A percentile compares a stretch with the other conserved stretches of the same genome.
Conservation (phyloP, 805 yeast species). For the Candida stauntonica region DNA sequence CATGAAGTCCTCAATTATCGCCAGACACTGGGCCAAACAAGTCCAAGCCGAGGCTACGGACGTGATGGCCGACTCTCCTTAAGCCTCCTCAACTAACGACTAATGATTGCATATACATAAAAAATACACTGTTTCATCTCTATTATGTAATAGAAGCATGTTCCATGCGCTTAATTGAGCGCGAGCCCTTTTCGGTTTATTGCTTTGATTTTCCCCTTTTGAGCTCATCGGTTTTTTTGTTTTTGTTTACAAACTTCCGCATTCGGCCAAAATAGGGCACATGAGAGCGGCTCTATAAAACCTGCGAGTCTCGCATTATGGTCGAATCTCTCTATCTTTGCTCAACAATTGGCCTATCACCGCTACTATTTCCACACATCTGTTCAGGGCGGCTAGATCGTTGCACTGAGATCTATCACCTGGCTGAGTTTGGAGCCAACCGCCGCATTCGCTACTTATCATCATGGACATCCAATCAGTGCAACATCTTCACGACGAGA, state of each 20-base stretch:
- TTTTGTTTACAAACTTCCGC: slow-evolving; percentile 2
- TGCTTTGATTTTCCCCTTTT: not conserved
- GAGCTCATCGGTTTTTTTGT: not conserved
- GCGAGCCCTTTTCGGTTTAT: not conserved
- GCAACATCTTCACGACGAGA: slow-evolving; percentile 21
- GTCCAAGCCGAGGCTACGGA: not conserved
- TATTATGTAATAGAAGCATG: too few species aligned
- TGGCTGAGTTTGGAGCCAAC: too few species aligned
- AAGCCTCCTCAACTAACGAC: too few species aligned
- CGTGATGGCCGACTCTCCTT: slow-evolving; percentile 1
- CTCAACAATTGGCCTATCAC: too few species aligned
- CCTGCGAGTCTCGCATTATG: not conserved
- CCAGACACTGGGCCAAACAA: slow-evolving; percentile 76
- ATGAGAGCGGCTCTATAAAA: not conserved
- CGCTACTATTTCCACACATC: too few species aligned
- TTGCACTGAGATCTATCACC: too few species aligned
- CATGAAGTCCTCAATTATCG: slow-evolving; percentile 76
- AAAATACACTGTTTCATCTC: too few species aligned
- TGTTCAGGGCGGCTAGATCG: too few species aligned
- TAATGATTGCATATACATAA: too few species aligned
- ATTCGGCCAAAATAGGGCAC: slow-evolving; percentile 1
- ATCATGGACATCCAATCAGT: slow-evolving; percentile 7
- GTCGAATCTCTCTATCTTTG: too few species aligned
- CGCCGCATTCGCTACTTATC: too few species aligned
- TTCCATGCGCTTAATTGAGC: too few species aligned